Conservation (phyloP, 2,329 filamentous ascomycete genomes). For the Monosporascus sp. region DNA sequence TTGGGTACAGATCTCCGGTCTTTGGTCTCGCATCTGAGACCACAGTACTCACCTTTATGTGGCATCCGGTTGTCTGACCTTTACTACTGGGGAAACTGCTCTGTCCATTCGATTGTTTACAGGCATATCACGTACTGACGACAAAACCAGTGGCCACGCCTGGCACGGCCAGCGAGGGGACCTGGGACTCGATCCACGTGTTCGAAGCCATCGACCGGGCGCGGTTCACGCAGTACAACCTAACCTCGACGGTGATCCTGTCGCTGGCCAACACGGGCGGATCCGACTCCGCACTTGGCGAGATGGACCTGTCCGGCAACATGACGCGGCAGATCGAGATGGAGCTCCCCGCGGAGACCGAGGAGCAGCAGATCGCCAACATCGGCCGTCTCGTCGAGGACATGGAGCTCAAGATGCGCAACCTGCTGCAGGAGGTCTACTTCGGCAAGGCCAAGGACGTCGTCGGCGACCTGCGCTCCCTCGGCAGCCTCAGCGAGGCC, state of each 20-base stretch:
- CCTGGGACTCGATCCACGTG: slow-evolving; percentile 98
- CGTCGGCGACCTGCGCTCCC: slow-evolving; percentile 87
- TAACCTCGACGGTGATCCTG: slow-evolving; percentile 94
- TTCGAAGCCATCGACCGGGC: slow-evolving; percentile 94
- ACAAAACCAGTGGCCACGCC: slow-evolving; percentile 54
- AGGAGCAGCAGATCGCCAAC: slow-evolving; percentile 92
- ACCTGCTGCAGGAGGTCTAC: slow-evolving; percentile 96
- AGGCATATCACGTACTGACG: background rate
- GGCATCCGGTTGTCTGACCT: background rate
- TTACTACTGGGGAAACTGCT: background rate
- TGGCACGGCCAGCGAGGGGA: slow-evolving; percentile 63
- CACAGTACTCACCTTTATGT: slow-evolving; percentile 1
- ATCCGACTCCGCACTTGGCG: slow-evolving; percentile 51
- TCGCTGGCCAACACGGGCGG: slow-evolving; percentile 60
- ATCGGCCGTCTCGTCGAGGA: slow-evolving; percentile 93
- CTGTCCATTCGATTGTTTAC: background rate
- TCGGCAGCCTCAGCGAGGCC: slow-evolving; percentile 76
- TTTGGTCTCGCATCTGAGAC: slow-evolving; percentile 14
- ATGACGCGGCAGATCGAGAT: slow-evolving; percentile 96
- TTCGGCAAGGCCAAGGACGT: slow-evolving; percentile 99
- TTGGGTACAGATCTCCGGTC: slow-evolving; percentile 1
- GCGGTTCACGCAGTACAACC: slow-evolving; percentile 90
- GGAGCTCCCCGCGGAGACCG: slow-evolving; percentile 82
- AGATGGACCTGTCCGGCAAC: slow-evolving; percentile 91
- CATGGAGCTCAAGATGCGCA: slow-evolving; percentile 99